Evolutionary conservation across 768 basidiomycete genomes (phyloP).

Genomic region (Tricholoma sp.): DNA sequence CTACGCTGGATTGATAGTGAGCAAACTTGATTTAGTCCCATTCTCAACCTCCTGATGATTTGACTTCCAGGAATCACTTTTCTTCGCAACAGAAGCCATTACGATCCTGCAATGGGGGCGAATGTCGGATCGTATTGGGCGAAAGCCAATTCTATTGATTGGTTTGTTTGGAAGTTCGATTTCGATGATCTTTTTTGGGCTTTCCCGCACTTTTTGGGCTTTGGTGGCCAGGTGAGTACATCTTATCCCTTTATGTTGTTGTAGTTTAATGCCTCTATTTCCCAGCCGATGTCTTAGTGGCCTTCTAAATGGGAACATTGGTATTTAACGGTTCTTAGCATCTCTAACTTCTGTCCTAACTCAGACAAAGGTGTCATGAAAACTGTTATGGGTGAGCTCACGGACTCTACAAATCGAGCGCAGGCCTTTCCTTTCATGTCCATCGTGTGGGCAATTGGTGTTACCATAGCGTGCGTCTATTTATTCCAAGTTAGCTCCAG

Average conservation of each 20-base stretch:
- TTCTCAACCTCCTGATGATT: neutral
- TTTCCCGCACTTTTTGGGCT: constrained; percentile 65
- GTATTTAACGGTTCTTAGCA: constrained; percentile 21
- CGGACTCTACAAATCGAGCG: constrained; percentile 53
- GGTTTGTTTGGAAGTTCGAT: constrained; percentile 59
- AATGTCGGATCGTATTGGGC: constrained; percentile 64
- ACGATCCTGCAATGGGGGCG: constrained; percentile 74
- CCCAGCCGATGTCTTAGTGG: constrained; percentile 61
- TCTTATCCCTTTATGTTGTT: neutral
- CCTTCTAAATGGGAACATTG: constrained; percentile 60
- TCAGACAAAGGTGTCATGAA: constrained; percentile 55
- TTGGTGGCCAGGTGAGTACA: constrained; percentile 44
- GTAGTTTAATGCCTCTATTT: neutral
- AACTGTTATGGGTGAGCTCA: constrained; percentile 62
- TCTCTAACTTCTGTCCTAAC: neutral
- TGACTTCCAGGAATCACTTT: constrained; percentile 57
- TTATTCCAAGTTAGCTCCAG: neutral
- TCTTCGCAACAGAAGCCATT: constrained; percentile 66
- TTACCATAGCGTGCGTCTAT: constrained; percentile 34
- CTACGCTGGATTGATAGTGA: constrained; percentile 47
- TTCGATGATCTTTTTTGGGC: constrained; percentile 71
- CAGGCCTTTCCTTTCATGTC: constrained; percentile 37
- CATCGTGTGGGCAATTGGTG: constrained; percentile 39
- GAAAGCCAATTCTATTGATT: constrained; percentile 65
- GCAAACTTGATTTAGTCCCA: neutral